phyloP scores from a whole-genome alignment of 148 eudicot species.

The Diospyros lotus region DNA sequence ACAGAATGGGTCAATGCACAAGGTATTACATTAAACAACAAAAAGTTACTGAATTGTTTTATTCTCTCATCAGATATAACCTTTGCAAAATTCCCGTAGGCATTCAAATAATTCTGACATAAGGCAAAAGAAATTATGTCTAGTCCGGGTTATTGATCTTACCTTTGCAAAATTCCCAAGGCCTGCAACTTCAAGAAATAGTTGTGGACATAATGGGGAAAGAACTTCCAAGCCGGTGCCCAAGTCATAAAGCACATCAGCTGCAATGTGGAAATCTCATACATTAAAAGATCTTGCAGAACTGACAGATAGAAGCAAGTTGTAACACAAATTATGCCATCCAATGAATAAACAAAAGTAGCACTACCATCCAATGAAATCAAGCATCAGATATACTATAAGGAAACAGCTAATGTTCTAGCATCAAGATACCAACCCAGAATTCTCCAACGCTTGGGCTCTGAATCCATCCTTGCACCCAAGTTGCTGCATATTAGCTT shows the following conservation, averaged over 20 bases:
- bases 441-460: conserved; percentile 97
- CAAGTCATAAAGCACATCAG: conserved; percentile 92
- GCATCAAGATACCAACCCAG: conserved; percentile 44
- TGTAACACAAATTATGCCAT: conserved; percentile 9
- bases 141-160: background rate
- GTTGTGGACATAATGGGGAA: conserved; percentile 93
- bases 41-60: too few relatives aligned
- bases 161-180: conserved; percentile 99
- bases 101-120: background rate
- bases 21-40: background rate
- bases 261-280: conserved; percentile 36
- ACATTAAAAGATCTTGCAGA: conserved; percentile 4
- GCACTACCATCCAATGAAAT: background rate
- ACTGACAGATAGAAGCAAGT: conserved; percentile 11
- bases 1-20: background rate
- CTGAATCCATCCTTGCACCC: conserved; percentile 98
- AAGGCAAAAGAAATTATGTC: background rate
- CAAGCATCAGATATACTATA: background rate
- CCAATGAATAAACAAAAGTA: conserved; percentile 2
- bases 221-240: conserved; percentile 95
- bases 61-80: too few relatives aligned
- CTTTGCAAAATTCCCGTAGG: background rate
- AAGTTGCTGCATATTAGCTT: conserved; percentile 95
- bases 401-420: conserved; percentile 1
- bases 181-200: conserved; percentile 96